Base-by-base conservation (phyloP, 768 basidiomycete species). In the Auricularia sp. region DNA sequence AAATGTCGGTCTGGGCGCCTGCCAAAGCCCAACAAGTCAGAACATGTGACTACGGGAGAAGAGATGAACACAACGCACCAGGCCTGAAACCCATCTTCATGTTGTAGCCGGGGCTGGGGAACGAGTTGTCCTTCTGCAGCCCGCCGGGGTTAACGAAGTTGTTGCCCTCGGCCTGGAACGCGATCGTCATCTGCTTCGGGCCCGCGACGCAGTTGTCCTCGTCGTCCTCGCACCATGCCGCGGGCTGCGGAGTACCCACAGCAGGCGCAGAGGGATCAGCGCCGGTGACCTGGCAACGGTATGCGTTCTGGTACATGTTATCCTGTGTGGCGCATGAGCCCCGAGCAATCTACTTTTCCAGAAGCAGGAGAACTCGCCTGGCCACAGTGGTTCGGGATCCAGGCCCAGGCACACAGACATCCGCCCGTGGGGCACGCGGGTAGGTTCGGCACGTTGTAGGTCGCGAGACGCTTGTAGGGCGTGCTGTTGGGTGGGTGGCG, bases 181-280 rank as follows among this genome's bases (percentile, higher is more conserved):
- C 58, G 64, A 61, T 29, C 16, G 65, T 58, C 54, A 61, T 59
- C 35, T 66, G 66, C 64, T 66, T 66, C 29, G 66, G 34, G 14
- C 66, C 66, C 44, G 10, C 6, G 36, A 62, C 36, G 34, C 66
- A 66, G 16, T 29, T 23, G 10, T 18, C 34, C 33, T 7, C 14
- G 36, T 64, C 54, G 21, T 29, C 58, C 44, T 66, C 64, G 35
- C 66, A 66, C 64, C 63, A 66, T n/a, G 51, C 60, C 3, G 66
- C 54, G 3, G 64, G 36, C 35, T 64, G 56, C n/a, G 65, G n/a
- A 0, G 64, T 8, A 23, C 42, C 61, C 18, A 63, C 23, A 14
- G 29, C 59, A 11, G 8, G 51, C 8, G 44, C 62, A 23, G 29
- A 35, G 11, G 21, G 21, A 14, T 16, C 21, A 1, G 63, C 44